A percentile compares a stretch with the other conserved stretches of the same genome.
Conservation (phyloP, 2,329 filamentous ascomycete genomes). For the Fusarium lateritium region DNA sequence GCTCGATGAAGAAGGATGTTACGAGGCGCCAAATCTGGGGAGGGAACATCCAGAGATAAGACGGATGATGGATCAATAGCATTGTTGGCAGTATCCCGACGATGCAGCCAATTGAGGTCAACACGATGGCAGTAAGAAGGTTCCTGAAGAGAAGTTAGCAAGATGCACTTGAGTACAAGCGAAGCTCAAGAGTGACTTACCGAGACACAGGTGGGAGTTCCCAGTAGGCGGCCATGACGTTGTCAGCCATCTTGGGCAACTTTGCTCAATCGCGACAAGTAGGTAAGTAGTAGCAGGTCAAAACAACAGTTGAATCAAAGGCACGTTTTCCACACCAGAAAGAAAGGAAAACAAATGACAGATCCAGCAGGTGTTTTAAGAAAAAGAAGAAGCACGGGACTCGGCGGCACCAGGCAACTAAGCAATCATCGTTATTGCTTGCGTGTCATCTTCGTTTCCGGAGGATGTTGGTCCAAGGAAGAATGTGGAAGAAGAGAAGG, state of each 20-base stretch:
- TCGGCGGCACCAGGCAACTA: slow-evolving; percentile 48
- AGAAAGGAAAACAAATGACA: slow-evolving; percentile 18
- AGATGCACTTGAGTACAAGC: not conserved
- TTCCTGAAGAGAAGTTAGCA: slow-evolving; percentile 66
- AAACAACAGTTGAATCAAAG: slow-evolving; percentile 37
- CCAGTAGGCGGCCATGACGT: slow-evolving; percentile 55
- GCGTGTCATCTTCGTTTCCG: slow-evolving; percentile 54
- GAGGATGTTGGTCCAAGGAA: slow-evolving; percentile 43
- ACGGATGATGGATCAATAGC: slow-evolving; percentile 67
- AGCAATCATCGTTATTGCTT: slow-evolving; percentile 53
- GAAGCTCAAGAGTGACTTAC: slow-evolving; percentile 49
- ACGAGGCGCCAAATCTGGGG: slow-evolving; percentile 62
- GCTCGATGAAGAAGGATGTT: slow-evolving; percentile 61
- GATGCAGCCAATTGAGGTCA: slow-evolving; percentile 72
- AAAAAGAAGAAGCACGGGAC: slow-evolving; percentile 42
- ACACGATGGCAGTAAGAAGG: slow-evolving; percentile 72
- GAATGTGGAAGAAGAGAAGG: slow-evolving; percentile 39
- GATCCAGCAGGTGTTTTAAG: slow-evolving; percentile 32
- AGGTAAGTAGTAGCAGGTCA: slow-evolving; percentile 21
- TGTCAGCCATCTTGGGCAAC: slow-evolving; percentile 54
- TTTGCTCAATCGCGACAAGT: slow-evolving; percentile 49
- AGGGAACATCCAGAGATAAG: slow-evolving; percentile 66
- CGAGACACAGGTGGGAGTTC: slow-evolving; percentile 59
- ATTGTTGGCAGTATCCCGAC: slow-evolving; percentile 65
- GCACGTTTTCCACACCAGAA: slow-evolving; percentile 7